Percentiles rank a stretch among this genome's conserved stretches.
Conservation (phyloP, 208 protist genomes). For the Trypanosoma vivax region DNA sequence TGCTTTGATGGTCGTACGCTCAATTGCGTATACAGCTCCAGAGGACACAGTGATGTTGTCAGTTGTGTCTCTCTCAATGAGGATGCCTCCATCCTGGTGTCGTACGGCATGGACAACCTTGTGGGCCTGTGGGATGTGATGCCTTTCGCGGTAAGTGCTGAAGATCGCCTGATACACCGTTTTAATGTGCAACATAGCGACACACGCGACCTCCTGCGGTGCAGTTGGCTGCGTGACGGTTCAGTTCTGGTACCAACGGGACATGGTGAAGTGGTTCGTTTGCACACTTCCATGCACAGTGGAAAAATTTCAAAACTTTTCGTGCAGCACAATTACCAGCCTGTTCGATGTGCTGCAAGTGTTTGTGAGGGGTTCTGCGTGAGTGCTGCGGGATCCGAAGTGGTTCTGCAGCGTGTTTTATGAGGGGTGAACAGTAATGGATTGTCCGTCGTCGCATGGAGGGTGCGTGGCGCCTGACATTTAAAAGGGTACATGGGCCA, state of each 20-base stretch:
- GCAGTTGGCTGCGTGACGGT: conserved; percentile 22
- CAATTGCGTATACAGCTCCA: conserved; percentile 22
- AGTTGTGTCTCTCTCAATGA: conserved; percentile 14
- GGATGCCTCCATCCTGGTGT: conserved; percentile 32
- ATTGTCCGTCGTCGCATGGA: too few relatives aligned
- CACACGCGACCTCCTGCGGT: conserved; percentile 31
- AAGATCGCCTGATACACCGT: conserved; percentile 36
- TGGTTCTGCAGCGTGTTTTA: conserved; percentile 28
- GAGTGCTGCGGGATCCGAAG: conserved; percentile 25
- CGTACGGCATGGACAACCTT: conserved; percentile 46
- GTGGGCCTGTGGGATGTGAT: conserved; percentile 44
- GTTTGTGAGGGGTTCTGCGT: conserved; percentile 26
- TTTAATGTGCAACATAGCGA: conserved; percentile 30
- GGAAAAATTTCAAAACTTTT: conserved; percentile 4
- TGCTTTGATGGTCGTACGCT: conserved; percentile 54
- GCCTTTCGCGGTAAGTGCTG: conserved; percentile 58
- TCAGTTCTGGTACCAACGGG: conserved; percentile 13
- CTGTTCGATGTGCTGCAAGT: conserved; percentile 25
- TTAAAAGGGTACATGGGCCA: too few relatives aligned
- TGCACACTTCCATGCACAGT: conserved; percentile 2
- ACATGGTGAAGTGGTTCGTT: conserved; percentile 10
- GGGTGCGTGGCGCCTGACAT: too few relatives aligned
- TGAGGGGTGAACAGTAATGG: neutral
- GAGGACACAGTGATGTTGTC: conserved; percentile 31
- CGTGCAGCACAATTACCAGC: conserved; percentile 3